phyloP scores from a whole-genome alignment of 2,329 filamentous ascomycete genomes.

The Trichoderma arundinaceum region DNA sequence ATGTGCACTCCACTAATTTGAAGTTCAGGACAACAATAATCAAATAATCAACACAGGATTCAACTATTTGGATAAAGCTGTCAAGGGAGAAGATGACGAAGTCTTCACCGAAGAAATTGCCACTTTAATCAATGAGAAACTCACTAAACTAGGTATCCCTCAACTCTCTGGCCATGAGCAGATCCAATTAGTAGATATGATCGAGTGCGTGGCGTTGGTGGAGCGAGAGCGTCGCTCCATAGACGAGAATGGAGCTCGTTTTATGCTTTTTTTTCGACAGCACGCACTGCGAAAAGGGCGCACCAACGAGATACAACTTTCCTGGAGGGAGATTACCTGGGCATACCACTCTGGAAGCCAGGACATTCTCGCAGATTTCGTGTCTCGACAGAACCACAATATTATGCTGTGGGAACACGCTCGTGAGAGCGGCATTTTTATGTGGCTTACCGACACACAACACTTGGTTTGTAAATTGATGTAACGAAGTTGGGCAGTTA shows the following conservation, averaged over 20 bases:
- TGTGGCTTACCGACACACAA: constrained; percentile 84
- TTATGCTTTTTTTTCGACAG: constrained; percentile 85
- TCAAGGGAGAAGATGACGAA: constrained; percentile 42
- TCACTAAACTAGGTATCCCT: constrained; percentile 76
- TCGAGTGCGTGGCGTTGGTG: constrained; percentile 82
- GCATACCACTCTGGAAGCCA: constrained; percentile 85
- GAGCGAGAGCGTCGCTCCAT: constrained; percentile 87
- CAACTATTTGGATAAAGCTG: constrained; percentile 9
- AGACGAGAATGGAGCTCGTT: constrained; percentile 87
- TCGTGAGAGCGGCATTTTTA: constrained; percentile 85
- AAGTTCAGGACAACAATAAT: not conserved
- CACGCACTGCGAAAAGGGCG: constrained; percentile 73
- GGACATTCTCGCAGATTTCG: constrained; percentile 85
- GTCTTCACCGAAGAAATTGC: constrained; percentile 75
- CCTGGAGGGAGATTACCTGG: constrained; percentile 82
- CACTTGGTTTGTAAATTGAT: constrained; percentile 67
- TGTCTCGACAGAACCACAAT: constrained; percentile 78
- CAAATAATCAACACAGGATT: not conserved
- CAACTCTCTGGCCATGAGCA: constrained; percentile 86
- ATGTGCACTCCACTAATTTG: not conserved
- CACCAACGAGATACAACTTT: constrained; percentile 68
- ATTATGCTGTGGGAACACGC: constrained; percentile 85
- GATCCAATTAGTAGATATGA: constrained; percentile 80
- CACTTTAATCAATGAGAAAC: constrained; percentile 71
- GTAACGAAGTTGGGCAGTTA: not conserved